Evolutionary conservation across 2,329 filamentous ascomycete species (phyloP), one percentile per base, ranked within the genome.

Genomic region (Penicillium sp.): DNA sequence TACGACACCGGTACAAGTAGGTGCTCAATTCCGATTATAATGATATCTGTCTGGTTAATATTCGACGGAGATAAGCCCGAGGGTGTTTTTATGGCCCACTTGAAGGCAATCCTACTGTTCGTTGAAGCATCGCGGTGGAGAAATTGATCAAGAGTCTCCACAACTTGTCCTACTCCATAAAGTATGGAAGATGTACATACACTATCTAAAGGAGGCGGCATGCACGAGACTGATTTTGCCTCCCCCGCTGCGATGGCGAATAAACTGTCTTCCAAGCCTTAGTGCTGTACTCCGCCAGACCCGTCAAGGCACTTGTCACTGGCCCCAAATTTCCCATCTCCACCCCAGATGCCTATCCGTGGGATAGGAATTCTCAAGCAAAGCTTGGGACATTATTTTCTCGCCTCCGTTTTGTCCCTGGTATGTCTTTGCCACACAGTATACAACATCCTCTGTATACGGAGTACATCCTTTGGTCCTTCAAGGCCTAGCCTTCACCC

Each of bases 221-320:
- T 45, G 26, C 42, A 45, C 51, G 39, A 43, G 43, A 49, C 23
- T 36, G 31, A 44, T 51, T 46, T 46, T 31, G 56, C 54, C 51
- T 54, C 51, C 56, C 56, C 54, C 56, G 56, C 56, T 50, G 18
- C 3, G 40, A 51, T 54, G 54, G 44, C 55, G 34, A 54, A 54
- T 47, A 9, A 49, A 29, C 23, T 31, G 31, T 37, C 14, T 29
- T 16, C 18, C 46, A 6, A 16, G 16, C 19, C 28, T 42, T 28
- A 34, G 34, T 26, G 24, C 26, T 45, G 9, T 28, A 11, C 40
- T n/a, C 39, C 39, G 42, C 16, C 31, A 8, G 28, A 2, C 42
- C 42, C n/a, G 19, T n/a, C 33, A 29, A 26, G 11, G 23, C n/a
- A n/a, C 31, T 31, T 47, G 18, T 52, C 45, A 52, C 43, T 53